phyloP scores from a whole-genome alignment of 495 filamentous ascomycete species.

The Penicillium goetzii region DNA sequence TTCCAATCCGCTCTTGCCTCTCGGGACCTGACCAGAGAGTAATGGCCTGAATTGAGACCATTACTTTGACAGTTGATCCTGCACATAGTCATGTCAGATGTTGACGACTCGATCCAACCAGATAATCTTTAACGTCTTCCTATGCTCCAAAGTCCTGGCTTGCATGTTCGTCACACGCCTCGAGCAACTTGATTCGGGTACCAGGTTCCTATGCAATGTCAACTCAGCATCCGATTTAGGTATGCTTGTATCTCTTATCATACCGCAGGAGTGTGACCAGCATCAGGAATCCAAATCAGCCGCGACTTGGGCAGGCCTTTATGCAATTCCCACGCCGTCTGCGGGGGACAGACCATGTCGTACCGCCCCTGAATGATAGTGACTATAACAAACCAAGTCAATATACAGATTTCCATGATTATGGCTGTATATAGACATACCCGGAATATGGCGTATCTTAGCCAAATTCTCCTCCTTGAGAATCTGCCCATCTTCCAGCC shows the following conservation, averaged over 20 bases:
- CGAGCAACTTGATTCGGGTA: conserved; percentile 22
- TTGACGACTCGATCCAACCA: background rate
- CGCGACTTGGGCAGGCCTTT: conserved; percentile 40
- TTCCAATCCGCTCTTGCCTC: no score
- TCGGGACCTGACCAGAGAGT: no score
- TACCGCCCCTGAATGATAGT: conserved; percentile 50
- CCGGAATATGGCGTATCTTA: conserved; percentile 46
- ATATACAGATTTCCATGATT: background rate
- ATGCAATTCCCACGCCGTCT: conserved; percentile 47
- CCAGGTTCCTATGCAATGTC: conserved; percentile 19
- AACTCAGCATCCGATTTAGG: conserved; percentile 1
- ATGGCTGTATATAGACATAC: conserved; percentile 20
- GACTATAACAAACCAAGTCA: conserved; percentile 4
- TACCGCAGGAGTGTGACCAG: conserved; percentile 39
- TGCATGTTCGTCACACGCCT: conserved; percentile 24
- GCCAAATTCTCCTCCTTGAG: conserved; percentile 35
- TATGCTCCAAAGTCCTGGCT: background rate
- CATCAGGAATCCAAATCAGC: conserved; percentile 39
- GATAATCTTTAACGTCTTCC: background rate
- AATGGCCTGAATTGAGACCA: no score
- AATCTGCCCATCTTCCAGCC: conserved; percentile 43
- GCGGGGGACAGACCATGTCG: conserved; percentile 47
- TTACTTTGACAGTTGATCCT: no score
- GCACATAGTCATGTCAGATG: background rate
- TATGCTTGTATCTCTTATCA: background rate